These are phyloP conservation scores for Lasiodiplodia hormozganensis DNA, from an alignment of 2,329 filamentous ascomycete genomes.

Conservation along the genomic window DNA sequence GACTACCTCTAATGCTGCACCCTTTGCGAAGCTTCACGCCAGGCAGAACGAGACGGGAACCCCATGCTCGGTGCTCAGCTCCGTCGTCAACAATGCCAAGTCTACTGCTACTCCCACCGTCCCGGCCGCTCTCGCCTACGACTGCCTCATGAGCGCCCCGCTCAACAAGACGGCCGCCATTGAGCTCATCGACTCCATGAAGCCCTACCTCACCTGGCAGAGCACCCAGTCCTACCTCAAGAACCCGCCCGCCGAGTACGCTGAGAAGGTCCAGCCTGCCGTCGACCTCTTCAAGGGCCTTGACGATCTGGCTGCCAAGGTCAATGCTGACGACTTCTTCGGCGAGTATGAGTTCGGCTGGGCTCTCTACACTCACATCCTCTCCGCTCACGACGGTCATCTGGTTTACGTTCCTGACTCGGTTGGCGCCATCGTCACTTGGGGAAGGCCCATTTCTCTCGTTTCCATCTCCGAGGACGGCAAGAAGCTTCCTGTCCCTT, in stretches of 20 bases:
- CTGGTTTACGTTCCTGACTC: slow-evolving; percentile 63
- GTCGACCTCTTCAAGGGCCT: slow-evolving; percentile 51
- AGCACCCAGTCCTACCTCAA: slow-evolving; percentile 53
- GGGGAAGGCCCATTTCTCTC: slow-evolving; percentile 55
- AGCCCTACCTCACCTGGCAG: slow-evolving; percentile 56
- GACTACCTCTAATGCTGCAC: not conserved
- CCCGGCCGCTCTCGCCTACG: slow-evolving; percentile 52
- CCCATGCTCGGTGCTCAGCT: slow-evolving; percentile 27
- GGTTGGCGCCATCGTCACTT: slow-evolving; percentile 60
- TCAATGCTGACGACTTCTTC: slow-evolving; percentile 44
- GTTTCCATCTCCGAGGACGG: slow-evolving; percentile 69
- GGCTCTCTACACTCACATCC: slow-evolving; percentile 60
- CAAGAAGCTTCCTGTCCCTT: slow-evolving; percentile 62
- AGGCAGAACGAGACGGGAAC: slow-evolving; percentile 17
- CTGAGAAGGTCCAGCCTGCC: slow-evolving; percentile 51
- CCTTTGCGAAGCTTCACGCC: not conserved
- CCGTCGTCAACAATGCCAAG: slow-evolving; percentile 3
- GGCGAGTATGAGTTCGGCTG: slow-evolving; percentile 52
- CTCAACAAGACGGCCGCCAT: slow-evolving; percentile 52
- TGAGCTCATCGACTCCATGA: slow-evolving; percentile 51
- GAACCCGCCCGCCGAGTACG: slow-evolving; percentile 55
- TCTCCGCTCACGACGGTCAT: slow-evolving; percentile 69
- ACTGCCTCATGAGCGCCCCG: slow-evolving; percentile 55
- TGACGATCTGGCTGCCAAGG: slow-evolving; percentile 48
- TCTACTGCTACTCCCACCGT: slow-evolving; percentile 45